phyloP scores from a whole-genome alignment of 768 basidiomycete species.

The Mycena amicta region DNA sequence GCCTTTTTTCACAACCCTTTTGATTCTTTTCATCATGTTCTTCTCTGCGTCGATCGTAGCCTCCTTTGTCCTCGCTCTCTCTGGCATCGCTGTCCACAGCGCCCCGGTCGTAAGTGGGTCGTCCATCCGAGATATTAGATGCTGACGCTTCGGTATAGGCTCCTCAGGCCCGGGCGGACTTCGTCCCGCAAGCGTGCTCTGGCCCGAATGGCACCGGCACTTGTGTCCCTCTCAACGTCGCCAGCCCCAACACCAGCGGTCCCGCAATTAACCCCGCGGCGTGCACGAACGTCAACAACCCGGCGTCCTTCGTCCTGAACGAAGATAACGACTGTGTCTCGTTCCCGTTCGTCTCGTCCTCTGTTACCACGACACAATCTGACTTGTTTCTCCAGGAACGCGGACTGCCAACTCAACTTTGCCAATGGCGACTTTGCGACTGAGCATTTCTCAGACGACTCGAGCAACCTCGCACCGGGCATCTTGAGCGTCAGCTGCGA shows the following conservation, averaged over 20 bases:
- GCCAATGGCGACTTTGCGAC: background rate
- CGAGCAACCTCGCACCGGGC: background rate
- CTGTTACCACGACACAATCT: background rate
- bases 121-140: too few species aligned
- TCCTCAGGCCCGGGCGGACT: background rate
- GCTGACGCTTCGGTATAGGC: background rate
- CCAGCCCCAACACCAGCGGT: too few species aligned
- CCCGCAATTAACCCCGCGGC: background rate
- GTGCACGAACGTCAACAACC: slow-evolving; percentile 9
- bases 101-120: too few species aligned
- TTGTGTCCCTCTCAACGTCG: background rate
- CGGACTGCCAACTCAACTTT: background rate
- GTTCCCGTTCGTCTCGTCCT: slow-evolving; percentile 5
- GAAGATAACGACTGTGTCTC: slow-evolving; percentile 12
- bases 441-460: slow-evolving; percentile 10
- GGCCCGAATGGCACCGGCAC: slow-evolving; percentile 8
- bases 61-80: background rate
- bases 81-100: background rate
- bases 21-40: too few species aligned
- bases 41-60: slow-evolving; percentile 1
- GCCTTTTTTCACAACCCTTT: too few species aligned
- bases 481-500: slow-evolving; percentile 8
- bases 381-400: background rate
- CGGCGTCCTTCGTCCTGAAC: slow-evolving; percentile 7
- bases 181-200: slow-evolving; percentile 5